Conservation (phyloP, 257 asterid genomes). For the Petrea volubilis region DNA sequence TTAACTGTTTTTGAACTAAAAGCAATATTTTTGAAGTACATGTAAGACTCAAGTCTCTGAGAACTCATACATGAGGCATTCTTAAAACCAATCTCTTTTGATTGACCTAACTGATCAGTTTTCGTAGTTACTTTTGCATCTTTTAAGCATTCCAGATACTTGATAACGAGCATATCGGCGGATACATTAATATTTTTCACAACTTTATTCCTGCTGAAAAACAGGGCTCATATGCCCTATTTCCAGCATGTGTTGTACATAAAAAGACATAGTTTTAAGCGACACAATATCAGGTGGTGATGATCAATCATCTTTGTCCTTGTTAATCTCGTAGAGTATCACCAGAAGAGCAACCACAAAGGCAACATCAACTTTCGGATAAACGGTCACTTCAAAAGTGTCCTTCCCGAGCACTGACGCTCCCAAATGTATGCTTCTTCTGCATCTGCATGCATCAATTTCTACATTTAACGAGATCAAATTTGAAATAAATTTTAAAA, state of each 20-base stretch:
- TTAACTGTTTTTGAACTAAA: constrained; percentile 3
- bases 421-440: constrained; percentile 33
- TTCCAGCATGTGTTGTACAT: too few species aligned
- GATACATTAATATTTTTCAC: not conserved
- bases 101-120: too few species aligned
- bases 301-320: constrained; percentile 23
- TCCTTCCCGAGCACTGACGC: constrained; percentile 43
- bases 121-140: too few species aligned
- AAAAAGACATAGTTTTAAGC: not conserved
- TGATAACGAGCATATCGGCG: too few species aligned
- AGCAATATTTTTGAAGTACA: not conserved
- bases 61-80: constrained; percentile 4
- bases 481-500: not conserved
- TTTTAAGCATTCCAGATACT: too few species aligned
- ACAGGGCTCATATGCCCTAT: too few species aligned
- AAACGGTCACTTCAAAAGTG: constrained; percentile 31
- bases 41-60: constrained; percentile 5
- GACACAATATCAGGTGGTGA: not conserved
- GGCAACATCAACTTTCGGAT: constrained; percentile 39
- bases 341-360: constrained; percentile 45
- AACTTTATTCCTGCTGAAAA: too few species aligned
- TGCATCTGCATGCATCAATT: constrained; percentile 43
- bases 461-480: not conserved
- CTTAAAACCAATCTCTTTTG: too few species aligned
- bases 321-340: constrained; percentile 42